phyloP scores from a whole-genome alignment of 164 flowering plant species.

The Chimonanthus salicifolius region DNA sequence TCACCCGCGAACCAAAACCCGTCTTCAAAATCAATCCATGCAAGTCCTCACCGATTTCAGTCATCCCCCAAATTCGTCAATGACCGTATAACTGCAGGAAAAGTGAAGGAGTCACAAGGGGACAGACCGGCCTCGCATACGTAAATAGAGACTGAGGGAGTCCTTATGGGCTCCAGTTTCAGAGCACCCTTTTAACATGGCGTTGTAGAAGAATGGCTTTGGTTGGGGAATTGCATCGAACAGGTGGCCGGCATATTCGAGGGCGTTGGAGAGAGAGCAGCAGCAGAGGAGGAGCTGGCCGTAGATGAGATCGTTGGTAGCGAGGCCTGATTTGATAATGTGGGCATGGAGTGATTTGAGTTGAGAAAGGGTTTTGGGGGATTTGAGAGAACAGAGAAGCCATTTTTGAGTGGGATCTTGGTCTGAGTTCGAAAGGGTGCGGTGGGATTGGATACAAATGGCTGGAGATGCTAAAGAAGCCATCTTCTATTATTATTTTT shows the following conservation, averaged over 20 bases:
- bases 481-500: neutral
- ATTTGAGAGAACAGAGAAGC: constrained; percentile 17
- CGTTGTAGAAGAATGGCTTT: constrained; percentile 29
- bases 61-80: constrained; percentile 10
- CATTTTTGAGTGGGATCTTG: constrained; percentile 6
- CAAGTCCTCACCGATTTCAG: constrained; percentile 16
- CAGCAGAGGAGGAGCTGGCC: constrained; percentile 27
- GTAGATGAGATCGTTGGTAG: constrained; percentile 18
- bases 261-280: constrained; percentile 19
- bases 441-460: constrained; percentile 1
- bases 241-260: constrained; percentile 17
- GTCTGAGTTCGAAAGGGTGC: neutral
- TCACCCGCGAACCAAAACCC: constrained; percentile 11
- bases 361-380: constrained; percentile 14
- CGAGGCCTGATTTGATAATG: constrained; percentile 19
- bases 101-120: constrained; percentile 24
- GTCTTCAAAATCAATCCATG: constrained; percentile 25
- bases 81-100: constrained; percentile 23
- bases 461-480: neutral
- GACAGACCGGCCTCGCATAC: constrained; percentile 22
- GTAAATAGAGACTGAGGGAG: constrained; percentile 15
- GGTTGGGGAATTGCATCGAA: constrained; percentile 17
- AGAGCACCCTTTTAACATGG: constrained; percentile 31
- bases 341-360: constrained; percentile 25
- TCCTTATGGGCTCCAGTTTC: constrained; percentile 10